Conservation (phyloP, 768 basidiomycete genomes). For the Sarcomyxa edulis region DNA sequence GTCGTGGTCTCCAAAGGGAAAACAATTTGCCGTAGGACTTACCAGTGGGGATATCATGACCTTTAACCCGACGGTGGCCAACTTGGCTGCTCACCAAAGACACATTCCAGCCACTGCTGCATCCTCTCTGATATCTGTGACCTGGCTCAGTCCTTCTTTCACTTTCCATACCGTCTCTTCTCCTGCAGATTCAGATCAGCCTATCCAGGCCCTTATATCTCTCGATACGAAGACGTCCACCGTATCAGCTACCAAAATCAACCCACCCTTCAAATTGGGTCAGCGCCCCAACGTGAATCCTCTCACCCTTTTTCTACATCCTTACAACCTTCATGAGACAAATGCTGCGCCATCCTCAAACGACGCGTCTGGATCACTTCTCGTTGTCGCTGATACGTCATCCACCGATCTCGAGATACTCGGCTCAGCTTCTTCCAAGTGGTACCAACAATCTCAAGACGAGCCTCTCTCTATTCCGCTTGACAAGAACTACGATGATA, state of each 20-base stretch:
- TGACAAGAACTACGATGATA: conserved; percentile 66
- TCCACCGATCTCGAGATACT: conserved; percentile 46
- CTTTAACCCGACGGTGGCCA: conserved; percentile 49
- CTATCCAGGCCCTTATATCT: conserved; percentile 37
- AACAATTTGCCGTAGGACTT: conserved; percentile 74
- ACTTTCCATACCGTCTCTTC: conserved; percentile 66
- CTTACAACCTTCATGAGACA: too few relatives aligned
- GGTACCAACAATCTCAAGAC: conserved; percentile 48
- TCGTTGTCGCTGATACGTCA: conserved; percentile 40
- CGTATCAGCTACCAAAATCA: conserved; percentile 30
- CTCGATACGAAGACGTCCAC: conserved; percentile 37
- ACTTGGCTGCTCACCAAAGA: conserved; percentile 58
- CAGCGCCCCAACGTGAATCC: conserved; percentile 34
- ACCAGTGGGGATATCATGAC: conserved; percentile 67
- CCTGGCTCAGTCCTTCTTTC: conserved; percentile 65
- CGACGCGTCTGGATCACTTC: conserved; percentile 39
- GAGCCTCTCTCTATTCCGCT: conserved; percentile 47
- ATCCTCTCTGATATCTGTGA: conserved; percentile 43
- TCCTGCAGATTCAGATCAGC: conserved; percentile 18
- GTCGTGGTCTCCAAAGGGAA: conserved; percentile 84
- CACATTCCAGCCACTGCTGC: conserved; percentile 54
- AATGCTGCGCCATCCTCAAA: too few relatives aligned
- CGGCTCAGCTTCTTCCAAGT: conserved; percentile 26
- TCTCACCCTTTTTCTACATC: conserved; percentile 32
- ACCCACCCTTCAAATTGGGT: conserved; percentile 24